phyloP scores from a whole-genome alignment of 345 rosid genomes.

The Rhodamnia rubescens region DNA sequence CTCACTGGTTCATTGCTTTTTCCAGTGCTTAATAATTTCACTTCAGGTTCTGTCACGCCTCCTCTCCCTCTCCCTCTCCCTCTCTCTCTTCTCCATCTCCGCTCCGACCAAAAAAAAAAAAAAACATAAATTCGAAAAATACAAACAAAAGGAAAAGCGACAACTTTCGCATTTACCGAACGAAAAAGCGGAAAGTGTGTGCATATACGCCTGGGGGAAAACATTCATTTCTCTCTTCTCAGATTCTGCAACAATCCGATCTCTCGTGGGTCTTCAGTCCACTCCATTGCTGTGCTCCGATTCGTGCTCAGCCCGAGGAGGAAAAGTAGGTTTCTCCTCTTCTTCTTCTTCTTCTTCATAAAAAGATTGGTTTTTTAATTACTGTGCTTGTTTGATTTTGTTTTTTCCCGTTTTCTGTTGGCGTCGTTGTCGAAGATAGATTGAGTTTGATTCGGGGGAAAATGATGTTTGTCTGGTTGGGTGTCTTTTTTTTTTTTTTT shows the following conservation, averaged over 20 bases:
- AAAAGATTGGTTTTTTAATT: not conserved
- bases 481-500: not conserved
- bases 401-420: not conserved
- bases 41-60: not conserved
- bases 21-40: not conserved
- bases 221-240: slow-evolving; percentile 11
- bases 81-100: not conserved
- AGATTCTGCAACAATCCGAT: not conserved
- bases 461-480: not conserved
- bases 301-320: slow-evolving; percentile 11
- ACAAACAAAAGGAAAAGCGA: not conserved
- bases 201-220: slow-evolving; percentile 23
- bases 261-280: not conserved
- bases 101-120: not conserved
- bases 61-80: not conserved
- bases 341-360: not conserved
- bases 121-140: not conserved
- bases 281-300: slow-evolving; percentile 3
- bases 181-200: slow-evolving; percentile 31
- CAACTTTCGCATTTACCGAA: slow-evolving; percentile 55
- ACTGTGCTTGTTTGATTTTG: not conserved
- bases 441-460: not conserved
- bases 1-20: not conserved
- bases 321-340: slow-evolving; percentile 8
- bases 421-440: not conserved